phyloP scores from a whole-genome alignment of 2,329 filamentous ascomycete genomes.

The Sporothrix dimorphospora region DNA sequence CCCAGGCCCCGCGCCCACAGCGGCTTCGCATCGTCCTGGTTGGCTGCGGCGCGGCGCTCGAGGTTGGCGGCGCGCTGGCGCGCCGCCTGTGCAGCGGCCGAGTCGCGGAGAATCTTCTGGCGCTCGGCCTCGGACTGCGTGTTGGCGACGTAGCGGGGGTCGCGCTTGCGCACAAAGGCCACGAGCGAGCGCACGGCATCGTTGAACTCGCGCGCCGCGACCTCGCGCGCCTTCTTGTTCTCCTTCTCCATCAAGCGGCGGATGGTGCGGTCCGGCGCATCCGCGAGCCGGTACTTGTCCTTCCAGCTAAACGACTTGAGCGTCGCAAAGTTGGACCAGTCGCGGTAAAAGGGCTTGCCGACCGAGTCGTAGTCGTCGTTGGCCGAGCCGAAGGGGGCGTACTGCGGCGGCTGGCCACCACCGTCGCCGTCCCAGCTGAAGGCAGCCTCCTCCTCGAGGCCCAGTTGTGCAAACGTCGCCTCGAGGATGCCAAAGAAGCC shows the following conservation, averaged over 20 bases:
- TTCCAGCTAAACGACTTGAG: constrained; percentile 87
- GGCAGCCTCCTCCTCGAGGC: constrained; percentile 76
- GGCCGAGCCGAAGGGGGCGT: constrained; percentile 82
- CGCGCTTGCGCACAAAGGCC: constrained; percentile 85
- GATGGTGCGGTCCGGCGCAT: constrained; percentile 82
- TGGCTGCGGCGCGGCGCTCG: constrained; percentile 65
- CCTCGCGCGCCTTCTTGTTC: constrained; percentile 81
- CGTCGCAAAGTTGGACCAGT: constrained; percentile 82
- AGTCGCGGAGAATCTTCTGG: constrained; percentile 75
- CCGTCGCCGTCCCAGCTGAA: constrained; percentile 64
- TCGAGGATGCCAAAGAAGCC: constrained; percentile 85
- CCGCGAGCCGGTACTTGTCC: constrained; percentile 79
- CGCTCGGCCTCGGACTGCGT: constrained; percentile 78
- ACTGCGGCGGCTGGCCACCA: constrained; percentile 55
- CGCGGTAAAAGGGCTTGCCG: constrained; percentile 78
- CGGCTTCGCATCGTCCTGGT: constrained; percentile 61
- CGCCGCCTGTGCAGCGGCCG: constrained; percentile 81
- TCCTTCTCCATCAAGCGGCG: constrained; percentile 93
- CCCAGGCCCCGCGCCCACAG: constrained; percentile 73
- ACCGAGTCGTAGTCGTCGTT: constrained; percentile 74
- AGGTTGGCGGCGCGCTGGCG: constrained; percentile 80
- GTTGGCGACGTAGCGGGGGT: constrained; percentile 80
- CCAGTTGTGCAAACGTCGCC: constrained; percentile 77
- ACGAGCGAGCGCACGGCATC: constrained; percentile 86
- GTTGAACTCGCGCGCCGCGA: constrained; percentile 85